Evolutionary conservation across 225 moss, liverwort and hornwort genomes (phyloP).

Genomic region (Sphagnum contortum): DNA sequence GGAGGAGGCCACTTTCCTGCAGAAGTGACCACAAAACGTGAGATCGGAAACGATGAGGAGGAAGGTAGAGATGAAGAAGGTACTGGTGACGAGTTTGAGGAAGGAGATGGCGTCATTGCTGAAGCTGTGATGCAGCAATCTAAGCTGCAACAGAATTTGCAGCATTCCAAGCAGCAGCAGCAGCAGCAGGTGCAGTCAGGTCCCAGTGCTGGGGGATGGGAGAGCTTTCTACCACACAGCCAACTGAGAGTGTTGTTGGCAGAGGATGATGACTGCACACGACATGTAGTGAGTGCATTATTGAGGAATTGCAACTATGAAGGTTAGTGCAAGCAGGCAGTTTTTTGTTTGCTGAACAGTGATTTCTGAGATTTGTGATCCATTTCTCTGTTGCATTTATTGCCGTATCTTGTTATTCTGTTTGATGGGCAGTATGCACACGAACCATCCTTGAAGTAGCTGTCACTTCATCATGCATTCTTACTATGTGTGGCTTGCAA

Average conservation of each 20-base stretch:
- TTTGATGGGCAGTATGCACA: too few relatives aligned
- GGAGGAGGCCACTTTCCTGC: slow-evolving; percentile 33
- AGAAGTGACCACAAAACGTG: slow-evolving; percentile 17
- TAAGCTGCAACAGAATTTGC: neutral
- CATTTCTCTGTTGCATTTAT: too few relatives aligned
- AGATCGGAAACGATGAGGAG: slow-evolving; percentile 15
- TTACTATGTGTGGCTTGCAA: too few relatives aligned
- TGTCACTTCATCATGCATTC: too few relatives aligned
- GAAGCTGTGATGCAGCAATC: slow-evolving; percentile 11
- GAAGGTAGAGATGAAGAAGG: slow-evolving; percentile 40
- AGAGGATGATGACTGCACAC: slow-evolving; percentile 91
- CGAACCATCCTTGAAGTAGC: too few relatives aligned
- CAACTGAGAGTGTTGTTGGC: slow-evolving; percentile 67
- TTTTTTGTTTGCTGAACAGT: too few relatives aligned
- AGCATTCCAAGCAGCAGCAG: slow-evolving; percentile 5
- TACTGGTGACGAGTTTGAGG: slow-evolving; percentile 54
- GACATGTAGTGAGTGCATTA: slow-evolving; percentile 80
- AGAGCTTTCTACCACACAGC: slow-evolving; percentile 64
- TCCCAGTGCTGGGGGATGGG: slow-evolving; percentile 36
- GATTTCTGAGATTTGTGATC: too few relatives aligned
- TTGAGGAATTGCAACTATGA: slow-evolving; percentile 93
- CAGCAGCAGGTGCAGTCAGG: slow-evolving; percentile 11
- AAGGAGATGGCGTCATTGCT: slow-evolving; percentile 27
- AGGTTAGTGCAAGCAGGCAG: slow-evolving; percentile 38
- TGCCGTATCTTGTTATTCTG: too few relatives aligned